A percentile compares a stretch with the other conserved stretches of the same genome.
These are phyloP conservation scores for Polyporus tsugae DNA, from an alignment of 1,284 basidiomycete species.

Conservation along the genomic window DNA sequence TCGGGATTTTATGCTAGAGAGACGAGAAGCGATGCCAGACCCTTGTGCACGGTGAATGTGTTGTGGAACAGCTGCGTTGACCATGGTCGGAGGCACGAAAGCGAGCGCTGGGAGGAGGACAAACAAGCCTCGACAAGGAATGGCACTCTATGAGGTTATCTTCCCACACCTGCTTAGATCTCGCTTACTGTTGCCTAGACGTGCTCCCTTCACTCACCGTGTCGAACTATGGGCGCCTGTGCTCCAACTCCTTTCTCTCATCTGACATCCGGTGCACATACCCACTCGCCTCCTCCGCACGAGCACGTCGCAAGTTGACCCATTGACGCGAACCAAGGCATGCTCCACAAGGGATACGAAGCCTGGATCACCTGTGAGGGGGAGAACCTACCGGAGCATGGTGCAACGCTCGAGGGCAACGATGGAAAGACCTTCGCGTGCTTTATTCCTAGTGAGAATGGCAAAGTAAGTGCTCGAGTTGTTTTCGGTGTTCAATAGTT, in stretches of 20 bases:
- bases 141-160: neutral
- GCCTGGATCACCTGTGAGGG: slow-evolving; percentile 22
- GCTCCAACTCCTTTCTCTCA: neutral
- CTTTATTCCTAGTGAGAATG: slow-evolving; percentile 28
- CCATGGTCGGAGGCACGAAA: neutral
- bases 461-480: slow-evolving; percentile 21
- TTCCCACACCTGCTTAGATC: neutral
- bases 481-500: too few species aligned
- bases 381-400: slow-evolving; percentile 20
- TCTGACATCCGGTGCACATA: neutral
- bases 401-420: slow-evolving; percentile 9
- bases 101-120: neutral
- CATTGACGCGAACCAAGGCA: neutral
- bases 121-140: neutral
- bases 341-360: slow-evolving; percentile 23
- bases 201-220: neutral
- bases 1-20: neutral
- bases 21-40: neutral
- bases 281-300: neutral
- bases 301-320: neutral
- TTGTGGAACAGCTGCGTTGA: neutral
- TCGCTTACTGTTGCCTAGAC: neutral
- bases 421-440: slow-evolving; percentile 22
- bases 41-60: neutral
- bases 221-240: slow-evolving; percentile 10